Evolutionary conservation across 129 eudicot species (phyloP), one percentile per base, ranked within the genome.

Genomic region (Pulicaria dysenterica): DNA sequence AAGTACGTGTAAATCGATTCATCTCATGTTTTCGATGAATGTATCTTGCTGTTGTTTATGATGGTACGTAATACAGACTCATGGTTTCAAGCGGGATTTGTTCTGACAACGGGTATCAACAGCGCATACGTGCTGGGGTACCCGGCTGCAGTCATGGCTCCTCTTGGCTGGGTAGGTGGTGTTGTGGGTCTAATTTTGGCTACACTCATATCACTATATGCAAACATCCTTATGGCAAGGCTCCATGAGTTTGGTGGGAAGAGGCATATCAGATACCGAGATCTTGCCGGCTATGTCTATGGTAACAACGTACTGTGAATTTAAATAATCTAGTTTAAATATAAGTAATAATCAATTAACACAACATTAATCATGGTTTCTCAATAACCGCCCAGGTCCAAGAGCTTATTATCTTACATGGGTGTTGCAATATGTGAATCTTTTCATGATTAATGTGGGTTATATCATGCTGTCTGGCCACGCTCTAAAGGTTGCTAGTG

Each of bases 201-300:
- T 4, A 86, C 97, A 1, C 64, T 78, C 8, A 73, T 88, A 49
- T 90, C 99, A 54, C 71, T 90, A 50, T 86, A 90, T 37, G 99
- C 99, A 13, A 95, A 88, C 79, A 24, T 79, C 6, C 93, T 95
- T 36, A 80, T 90, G 5, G 97, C 96, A 17, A 82, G 72, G 85
- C 90, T 95, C 63, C 99, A 95, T 72, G 96, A 95, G 69, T 79
- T 53, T 79, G 99, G 97, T 17, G 99, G 99, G 7, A 95, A 76
- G 77, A 88, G 99, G 64, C 96, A 84, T 76, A 95, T 95, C 79
- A 79, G 99, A 83, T 95, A 95, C 73, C 83, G 96, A 82, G 99
- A 95, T 76, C 96, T 95, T 76, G 97, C 96, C 50, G 96, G 96
- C 74, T 88, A 73, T 65, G 79, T 95, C 50, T 91, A 90, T 44